Evolutionary conservation across 257 asterid genomes (phyloP), one percentile per base, ranked within the genome.

Genomic region (Nicotiana noctiflora): DNA sequence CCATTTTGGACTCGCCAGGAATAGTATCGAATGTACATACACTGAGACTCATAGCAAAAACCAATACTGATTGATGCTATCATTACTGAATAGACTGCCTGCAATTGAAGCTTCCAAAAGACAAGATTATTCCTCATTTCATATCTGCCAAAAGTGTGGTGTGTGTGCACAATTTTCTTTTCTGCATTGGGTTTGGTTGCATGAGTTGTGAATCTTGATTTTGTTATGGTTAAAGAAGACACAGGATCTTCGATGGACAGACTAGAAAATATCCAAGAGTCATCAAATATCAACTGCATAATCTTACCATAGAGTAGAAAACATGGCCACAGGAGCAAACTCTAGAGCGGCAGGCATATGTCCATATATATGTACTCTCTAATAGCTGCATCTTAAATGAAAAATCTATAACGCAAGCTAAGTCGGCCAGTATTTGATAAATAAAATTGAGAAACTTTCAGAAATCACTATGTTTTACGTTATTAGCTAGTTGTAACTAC

Each of bases 321-420:
- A 89, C 32, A 83, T 92, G n/a, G 96, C 94, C 65, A 90, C 87
- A 40, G 93, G 90, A 0, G 88, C 93, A 81, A 95, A 95, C 82
- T 95, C 97, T 31, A 95, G 88, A 82, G 97, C 96, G n/a, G 97
- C 93, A 93, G n/a, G n/a, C n/a, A n/a, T n/a, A n/a, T n/a, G n/a
- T n/a, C n/a, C n/a, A n/a, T n/a, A n/a, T n/a, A n/a, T 85, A 87
- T 80, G 83, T 91, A 89, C 88, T 92, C 97, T 87, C 82, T 89
- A 31, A 85, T 85, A 37, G 99, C 97, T 95, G 99, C 89, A 89
- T 74, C 64, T 60, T 79, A 83, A 80, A 23, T 82, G 17, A 83
- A 46, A 53, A 74, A 21, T 59, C 11, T 74, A 78, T 57, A n/a
- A 29, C 76, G 10, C 55, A 11, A 51, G 3, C n/a, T n/a, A n/a